phyloP scores from a whole-genome alignment of 2,329 filamentous ascomycete species.

The Aspergillus fumigatus region DNA sequence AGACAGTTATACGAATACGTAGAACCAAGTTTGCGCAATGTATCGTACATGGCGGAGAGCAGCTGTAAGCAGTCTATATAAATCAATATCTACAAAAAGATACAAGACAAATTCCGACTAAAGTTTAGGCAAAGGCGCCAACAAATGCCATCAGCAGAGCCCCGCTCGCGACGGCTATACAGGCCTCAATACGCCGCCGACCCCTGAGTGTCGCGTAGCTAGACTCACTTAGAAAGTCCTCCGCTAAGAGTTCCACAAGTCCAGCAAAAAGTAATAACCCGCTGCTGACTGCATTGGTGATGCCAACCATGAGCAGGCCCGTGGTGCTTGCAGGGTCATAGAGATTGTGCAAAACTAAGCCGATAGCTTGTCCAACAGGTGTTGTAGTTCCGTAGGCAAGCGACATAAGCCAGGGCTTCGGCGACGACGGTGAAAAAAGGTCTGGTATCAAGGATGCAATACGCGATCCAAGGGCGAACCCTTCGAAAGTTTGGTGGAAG shows the following conservation, averaged over 20 bases:
- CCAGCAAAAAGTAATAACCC: conserved; percentile 78
- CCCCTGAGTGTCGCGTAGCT: conserved; percentile 59
- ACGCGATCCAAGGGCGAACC: conserved; percentile 76
- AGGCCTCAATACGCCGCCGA: conserved; percentile 57
- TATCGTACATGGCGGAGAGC: not conserved
- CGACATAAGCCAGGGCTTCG: conserved; percentile 69
- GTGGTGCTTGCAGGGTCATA: conserved; percentile 75
- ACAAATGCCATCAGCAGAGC: conserved; percentile 62
- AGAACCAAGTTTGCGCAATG: not conserved
- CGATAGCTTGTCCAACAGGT: conserved; percentile 78
- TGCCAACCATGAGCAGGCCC: conserved; percentile 74
- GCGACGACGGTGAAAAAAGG: conserved; percentile 64
- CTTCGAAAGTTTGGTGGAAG: conserved; percentile 87
- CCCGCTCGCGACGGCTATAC: conserved; percentile 56
- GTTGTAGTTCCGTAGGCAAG: conserved; percentile 66
- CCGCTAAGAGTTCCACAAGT: conserved; percentile 75
- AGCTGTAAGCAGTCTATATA: not conserved
- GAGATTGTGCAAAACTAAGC: conserved; percentile 68
- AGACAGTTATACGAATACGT: not conserved
- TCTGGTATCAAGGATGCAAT: conserved; percentile 69
- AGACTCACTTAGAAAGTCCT: conserved; percentile 70
- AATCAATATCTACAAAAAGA: conserved; percentile 9
- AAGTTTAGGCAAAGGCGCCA: conserved; percentile 57
- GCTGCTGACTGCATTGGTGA: conserved; percentile 82
- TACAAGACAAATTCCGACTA: not conserved